Base-by-base conservation (phyloP, 2,329 filamentous ascomycete genomes). In the Penicillium polonicum region DNA sequence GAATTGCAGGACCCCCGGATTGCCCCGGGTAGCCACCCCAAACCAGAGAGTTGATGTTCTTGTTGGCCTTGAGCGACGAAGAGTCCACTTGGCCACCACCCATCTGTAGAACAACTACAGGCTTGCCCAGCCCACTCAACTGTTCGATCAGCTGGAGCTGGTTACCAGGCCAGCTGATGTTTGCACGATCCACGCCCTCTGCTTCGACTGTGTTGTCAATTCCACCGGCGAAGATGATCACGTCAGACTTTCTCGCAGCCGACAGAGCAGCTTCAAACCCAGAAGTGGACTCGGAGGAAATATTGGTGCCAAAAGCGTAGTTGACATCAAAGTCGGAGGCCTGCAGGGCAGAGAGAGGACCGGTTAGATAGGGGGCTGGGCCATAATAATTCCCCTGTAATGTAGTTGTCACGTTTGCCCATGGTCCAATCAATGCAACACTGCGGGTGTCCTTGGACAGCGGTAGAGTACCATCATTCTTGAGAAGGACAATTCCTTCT, bases 361-460 rank as follows among this genome's bases (percentile, higher is more conserved):
- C 80, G 60, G 78, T 79, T 3, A 83, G 72, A 69, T 83, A 87
- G 0, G 83, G 83, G 0, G 85, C 78, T 2, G 77, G 70, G 29
- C 85, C 85, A 57, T 68, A 76, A 70, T 88, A 88, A 64, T 84
- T 84, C 0, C 85, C 85, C 50, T 82, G 82, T 74, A 88, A 79
- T 58, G 85, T 79, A 5, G 72, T 74, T 0, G 82, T 83, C 7
- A 82, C 82, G 51, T 84, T 84, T 2, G 82, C 83, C 79, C 83
- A 87, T 46, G 79, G 79, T 0, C 85, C 85, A 29, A 88, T 74
- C 43, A 88, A 71, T 0, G 82, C 84, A 4, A 87, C 74, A 42
- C 70, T 73, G 2, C 68, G 71, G 17, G 63, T 68, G 17, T 74
- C 67, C 4, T 68, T 65, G 5, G 76, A 65, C 5, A 83, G 67